Conservation (phyloP, 495 filamentous ascomycete species). For the Penicillium antarcticum region DNA sequence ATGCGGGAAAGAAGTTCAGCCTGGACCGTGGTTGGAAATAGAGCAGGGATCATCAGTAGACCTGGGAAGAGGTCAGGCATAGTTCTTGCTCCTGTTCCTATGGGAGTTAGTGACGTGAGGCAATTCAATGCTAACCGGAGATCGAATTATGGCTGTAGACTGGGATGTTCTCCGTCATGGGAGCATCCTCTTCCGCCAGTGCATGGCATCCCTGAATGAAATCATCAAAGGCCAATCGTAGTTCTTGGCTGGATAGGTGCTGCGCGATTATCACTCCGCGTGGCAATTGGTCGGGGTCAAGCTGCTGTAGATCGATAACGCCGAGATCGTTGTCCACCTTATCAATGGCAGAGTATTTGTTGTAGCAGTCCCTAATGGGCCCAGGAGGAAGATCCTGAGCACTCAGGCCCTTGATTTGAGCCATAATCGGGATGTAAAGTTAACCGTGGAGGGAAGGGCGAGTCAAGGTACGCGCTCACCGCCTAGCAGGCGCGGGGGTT, state of each 20-base stretch:
- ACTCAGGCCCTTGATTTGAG: conserved; percentile 52
- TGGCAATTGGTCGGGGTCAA: conserved; percentile 31
- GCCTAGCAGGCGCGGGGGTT: conserved; percentile 29
- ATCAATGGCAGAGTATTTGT: conserved; percentile 53
- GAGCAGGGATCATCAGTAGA: conserved; percentile 67
- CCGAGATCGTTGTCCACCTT: conserved; percentile 44
- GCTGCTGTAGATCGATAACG: conserved; percentile 48
- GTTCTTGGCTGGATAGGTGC: conserved; percentile 29
- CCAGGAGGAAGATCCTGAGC: conserved; percentile 70
- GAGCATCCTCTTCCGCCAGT: conserved; percentile 17
- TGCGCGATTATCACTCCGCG: conserved; percentile 22
- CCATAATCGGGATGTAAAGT: conserved; percentile 22
- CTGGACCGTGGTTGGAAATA: conserved; percentile 69
- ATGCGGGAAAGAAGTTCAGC: conserved; percentile 61
- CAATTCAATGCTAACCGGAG: conserved; percentile 32
- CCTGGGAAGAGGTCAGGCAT: conserved; percentile 47
- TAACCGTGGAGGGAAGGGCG: conserved; percentile 1
- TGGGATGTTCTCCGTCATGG: conserved; percentile 37
- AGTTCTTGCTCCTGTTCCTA: conserved; percentile 10
- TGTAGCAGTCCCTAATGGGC: conserved; percentile 60
- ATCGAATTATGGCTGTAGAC: conserved; percentile 43
- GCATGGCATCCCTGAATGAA: conserved; percentile 24
- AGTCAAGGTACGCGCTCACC: conserved; percentile 28
- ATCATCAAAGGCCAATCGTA: conserved; percentile 33
- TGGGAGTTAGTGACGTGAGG: conserved; percentile 23